These are phyloP conservation scores for Silene uniflora DNA, from an alignment of 148 eudicot genomes.

Conservation along the genomic window DNA sequence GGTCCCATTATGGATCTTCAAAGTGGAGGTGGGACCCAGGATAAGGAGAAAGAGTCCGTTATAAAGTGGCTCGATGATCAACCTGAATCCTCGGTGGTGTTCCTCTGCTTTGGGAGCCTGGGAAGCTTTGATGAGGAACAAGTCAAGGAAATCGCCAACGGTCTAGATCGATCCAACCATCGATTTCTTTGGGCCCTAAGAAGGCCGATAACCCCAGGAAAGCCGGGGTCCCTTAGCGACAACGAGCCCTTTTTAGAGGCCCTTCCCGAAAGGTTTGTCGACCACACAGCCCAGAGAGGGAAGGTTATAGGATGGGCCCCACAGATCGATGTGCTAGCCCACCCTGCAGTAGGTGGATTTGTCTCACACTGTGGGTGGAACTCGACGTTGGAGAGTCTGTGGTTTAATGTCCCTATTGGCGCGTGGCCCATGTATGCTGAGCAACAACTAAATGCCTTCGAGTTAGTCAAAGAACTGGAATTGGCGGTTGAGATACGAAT, in stretches of 20 bases:
- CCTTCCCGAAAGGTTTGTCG: slow-evolving; percentile 32
- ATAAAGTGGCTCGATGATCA: slow-evolving; percentile 50
- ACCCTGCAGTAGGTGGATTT: slow-evolving; percentile 24
- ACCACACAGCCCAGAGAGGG: slow-evolving; percentile 13
- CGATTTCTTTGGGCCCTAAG: slow-evolving; percentile 41
- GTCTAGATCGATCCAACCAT: slow-evolving; percentile 36
- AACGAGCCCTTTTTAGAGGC: slow-evolving; percentile 11
- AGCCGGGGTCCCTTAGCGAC: not conserved
- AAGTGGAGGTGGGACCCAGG: slow-evolving; percentile 5
- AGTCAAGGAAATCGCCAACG: slow-evolving; percentile 52
- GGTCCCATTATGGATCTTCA: slow-evolving; percentile 45
- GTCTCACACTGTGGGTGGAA: slow-evolving; percentile 39
- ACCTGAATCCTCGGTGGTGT: slow-evolving; percentile 43
- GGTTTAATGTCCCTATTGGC: slow-evolving; percentile 25
- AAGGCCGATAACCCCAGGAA: not conserved
- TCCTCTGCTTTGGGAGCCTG: slow-evolving; percentile 58
- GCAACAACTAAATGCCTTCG: slow-evolving; percentile 28
- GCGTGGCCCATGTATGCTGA: slow-evolving; percentile 30
- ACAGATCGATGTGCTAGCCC: slow-evolving; percentile 21
- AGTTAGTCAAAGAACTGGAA: slow-evolving; percentile 23
- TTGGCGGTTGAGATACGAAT: slow-evolving; percentile 27
- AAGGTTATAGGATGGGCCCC: slow-evolving; percentile 37
- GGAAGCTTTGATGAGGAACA: slow-evolving; percentile 41
- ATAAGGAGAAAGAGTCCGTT: slow-evolving; percentile 12
- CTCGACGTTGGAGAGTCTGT: slow-evolving; percentile 19